A percentile compares a stretch with the other conserved stretches of the same genome.
Evolutionary conservation across 169 alveolate genomes (phyloP).

Genomic region (Ichthyophthirius multifiliis): DNA sequence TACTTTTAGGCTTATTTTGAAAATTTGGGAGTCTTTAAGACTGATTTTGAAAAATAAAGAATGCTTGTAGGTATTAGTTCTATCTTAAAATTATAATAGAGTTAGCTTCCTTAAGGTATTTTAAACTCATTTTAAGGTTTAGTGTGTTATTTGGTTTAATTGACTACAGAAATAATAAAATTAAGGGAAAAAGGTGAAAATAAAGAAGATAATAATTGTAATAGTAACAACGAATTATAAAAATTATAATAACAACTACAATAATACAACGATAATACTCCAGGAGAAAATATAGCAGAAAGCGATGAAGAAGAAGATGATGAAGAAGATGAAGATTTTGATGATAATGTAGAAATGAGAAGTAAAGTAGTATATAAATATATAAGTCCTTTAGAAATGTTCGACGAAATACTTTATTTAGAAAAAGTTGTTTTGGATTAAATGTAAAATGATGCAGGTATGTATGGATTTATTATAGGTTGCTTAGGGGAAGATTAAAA

Average conservation of each 20-base stretch:
- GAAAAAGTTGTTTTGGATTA: not conserved
- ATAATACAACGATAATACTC: not conserved
- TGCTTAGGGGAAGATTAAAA: no score
- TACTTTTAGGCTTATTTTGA: not conserved
- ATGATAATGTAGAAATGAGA: not conserved
- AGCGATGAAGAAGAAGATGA: not conserved
- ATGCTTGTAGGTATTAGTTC: constrained; percentile 3
- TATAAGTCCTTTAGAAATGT: not conserved
- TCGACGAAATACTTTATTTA: not conserved
- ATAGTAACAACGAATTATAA: not conserved
- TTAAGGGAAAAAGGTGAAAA: not conserved
- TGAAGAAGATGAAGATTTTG: not conserved
- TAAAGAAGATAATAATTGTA: not conserved
- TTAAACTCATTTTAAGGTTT: not conserved
- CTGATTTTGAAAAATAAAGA: not conserved
- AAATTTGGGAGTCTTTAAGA: not conserved
- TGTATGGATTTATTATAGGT: no score
- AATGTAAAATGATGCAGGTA: not conserved
- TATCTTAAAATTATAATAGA: not conserved
- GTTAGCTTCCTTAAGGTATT: not conserved
- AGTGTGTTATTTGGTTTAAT: not conserved
- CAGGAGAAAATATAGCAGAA: not conserved
- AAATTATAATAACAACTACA: not conserved
- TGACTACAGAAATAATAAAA: not conserved
- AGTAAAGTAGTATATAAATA: not conserved